Evolutionary conservation across 164 flowering plant species (phyloP).

Genomic region (Vitis cinerea): DNA sequence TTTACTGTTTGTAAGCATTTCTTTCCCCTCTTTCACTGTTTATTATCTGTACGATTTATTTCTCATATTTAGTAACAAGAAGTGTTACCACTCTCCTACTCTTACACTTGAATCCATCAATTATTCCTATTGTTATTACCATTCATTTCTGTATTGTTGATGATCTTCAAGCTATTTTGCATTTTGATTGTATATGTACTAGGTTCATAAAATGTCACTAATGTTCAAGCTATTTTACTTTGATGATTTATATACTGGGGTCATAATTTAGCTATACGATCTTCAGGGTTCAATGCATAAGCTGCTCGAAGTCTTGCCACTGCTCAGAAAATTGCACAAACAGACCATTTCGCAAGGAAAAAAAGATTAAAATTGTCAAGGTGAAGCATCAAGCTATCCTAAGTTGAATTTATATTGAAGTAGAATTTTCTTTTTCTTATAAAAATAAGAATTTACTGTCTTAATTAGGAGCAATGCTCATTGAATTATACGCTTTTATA

Average conservation of each 20-base stretch:
- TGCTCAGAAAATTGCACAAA: conserved; percentile 80
- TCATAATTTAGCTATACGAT: conserved; percentile 6
- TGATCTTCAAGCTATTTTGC: too few species aligned
- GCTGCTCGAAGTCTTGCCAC: conserved; percentile 88
- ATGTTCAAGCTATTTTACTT: neutral
- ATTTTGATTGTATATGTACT: too few species aligned
- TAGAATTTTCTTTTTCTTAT: neutral
- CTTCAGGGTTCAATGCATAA: conserved; percentile 81
- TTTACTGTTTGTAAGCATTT: too few species aligned
- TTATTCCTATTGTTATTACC: neutral
- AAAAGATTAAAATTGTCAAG: conserved; percentile 75
- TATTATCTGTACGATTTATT: too few species aligned
- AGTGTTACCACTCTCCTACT: too few species aligned
- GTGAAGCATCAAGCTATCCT: conserved; percentile 29
- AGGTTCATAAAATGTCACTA: neutral
- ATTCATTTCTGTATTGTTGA: neutral
- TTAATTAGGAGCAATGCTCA: neutral
- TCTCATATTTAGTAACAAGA: too few species aligned
- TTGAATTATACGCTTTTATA: neutral
- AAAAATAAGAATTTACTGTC: neutral
- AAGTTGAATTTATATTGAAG: neutral
- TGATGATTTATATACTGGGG: too few species aligned
- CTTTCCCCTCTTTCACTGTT: too few species aligned
- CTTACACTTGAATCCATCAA: too few species aligned
- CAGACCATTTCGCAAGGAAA: conserved; percentile 89